Evolutionary conservation across 495 filamentous ascomycete genomes (phyloP).

Genomic region (Neohortaea acidophila): DNA sequence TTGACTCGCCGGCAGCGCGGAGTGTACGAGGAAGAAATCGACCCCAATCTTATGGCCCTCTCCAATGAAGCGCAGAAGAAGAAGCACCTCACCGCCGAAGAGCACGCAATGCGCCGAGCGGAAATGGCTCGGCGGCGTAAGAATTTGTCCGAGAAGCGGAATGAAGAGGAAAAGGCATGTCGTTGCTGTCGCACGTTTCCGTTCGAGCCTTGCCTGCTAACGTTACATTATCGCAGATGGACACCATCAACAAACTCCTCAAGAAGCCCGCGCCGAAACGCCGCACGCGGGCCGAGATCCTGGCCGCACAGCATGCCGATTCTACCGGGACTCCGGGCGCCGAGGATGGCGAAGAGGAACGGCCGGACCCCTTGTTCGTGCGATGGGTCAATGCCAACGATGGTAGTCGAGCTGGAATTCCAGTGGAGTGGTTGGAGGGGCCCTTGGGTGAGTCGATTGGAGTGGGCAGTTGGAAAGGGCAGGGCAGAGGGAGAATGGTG

Average conservation of each 20-base stretch:
- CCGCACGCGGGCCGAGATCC: conserved; percentile 37
- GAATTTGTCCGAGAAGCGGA: conserved; percentile 94
- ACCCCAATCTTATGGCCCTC: conserved; percentile 57
- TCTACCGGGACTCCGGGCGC: conserved; percentile 33
- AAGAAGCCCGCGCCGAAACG: conserved; percentile 90
- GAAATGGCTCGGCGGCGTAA: conserved; percentile 93
- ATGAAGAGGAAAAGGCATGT: conserved; percentile 91
- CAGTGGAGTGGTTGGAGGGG: conserved; percentile 63
- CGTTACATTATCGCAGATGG: conserved; percentile 47
- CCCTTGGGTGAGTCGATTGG: conserved; percentile 51
- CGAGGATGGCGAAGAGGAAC: conserved; percentile 31
- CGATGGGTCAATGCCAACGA: conserved; percentile 62
- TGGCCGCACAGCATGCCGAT: conserved; percentile 39
- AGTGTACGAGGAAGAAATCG: conserved; percentile 47
- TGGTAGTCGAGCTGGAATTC: conserved; percentile 56
- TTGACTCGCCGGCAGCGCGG: conserved; percentile 79
- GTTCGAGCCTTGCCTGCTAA: conserved; percentile 1
- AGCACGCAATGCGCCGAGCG: conserved; percentile 82
- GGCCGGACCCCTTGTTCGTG: conserved; percentile 52
- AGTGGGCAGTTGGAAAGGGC: background rate
- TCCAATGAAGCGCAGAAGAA: conserved; percentile 92
- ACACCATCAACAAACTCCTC: conserved; percentile 93
- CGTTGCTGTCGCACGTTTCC: background rate
- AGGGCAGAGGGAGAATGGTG: conserved; percentile 6
- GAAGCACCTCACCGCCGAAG: conserved; percentile 82